Conservation (phyloP, 1,284 basidiomycete species). For the Sporisorium exsertum region DNA sequence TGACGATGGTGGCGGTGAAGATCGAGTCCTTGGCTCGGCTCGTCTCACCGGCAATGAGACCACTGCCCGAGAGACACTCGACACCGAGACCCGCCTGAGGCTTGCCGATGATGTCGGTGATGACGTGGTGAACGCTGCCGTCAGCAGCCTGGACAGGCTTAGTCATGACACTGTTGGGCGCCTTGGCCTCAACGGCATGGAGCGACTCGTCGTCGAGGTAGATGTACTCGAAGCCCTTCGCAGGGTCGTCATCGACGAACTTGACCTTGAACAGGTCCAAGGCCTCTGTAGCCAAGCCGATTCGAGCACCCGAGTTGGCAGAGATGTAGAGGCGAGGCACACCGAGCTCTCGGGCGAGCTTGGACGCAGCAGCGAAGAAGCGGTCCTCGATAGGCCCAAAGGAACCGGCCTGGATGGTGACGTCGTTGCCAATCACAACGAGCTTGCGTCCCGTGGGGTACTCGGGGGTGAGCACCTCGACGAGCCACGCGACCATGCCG, state of each 20-base stretch:
- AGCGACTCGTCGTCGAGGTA: conserved; percentile 76
- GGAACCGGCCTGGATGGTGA: conserved; percentile 98
- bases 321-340: conserved; percentile 96
- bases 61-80: conserved; percentile 93
- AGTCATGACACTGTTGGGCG: conserved; percentile 79
- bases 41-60: conserved; percentile 98
- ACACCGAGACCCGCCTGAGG: conserved; percentile 95
- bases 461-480: conserved; percentile 92
- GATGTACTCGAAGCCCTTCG: conserved; percentile 96
- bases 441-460: conserved; percentile 87
- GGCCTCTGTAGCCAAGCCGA: conserved; percentile 94
- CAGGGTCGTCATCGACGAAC: conserved; percentile 85
- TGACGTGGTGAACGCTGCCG: conserved; percentile 89
- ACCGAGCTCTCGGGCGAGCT: conserved; percentile 88
- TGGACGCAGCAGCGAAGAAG: conserved; percentile 94
- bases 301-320: conserved; percentile 96
- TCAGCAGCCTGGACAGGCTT: conserved; percentile 82
- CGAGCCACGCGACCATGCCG: conserved; percentile 99
- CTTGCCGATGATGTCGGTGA: conserved; percentile 94
- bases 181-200: conserved; percentile 74
- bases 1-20: conserved; percentile 98
- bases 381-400: conserved; percentile 96
- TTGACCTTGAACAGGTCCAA: conserved; percentile 89
- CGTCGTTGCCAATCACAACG: conserved; percentile 96
- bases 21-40: conserved; percentile 98